phyloP scores from a whole-genome alignment of 345 rosid species.

The Lepidium aucheri region DNA sequence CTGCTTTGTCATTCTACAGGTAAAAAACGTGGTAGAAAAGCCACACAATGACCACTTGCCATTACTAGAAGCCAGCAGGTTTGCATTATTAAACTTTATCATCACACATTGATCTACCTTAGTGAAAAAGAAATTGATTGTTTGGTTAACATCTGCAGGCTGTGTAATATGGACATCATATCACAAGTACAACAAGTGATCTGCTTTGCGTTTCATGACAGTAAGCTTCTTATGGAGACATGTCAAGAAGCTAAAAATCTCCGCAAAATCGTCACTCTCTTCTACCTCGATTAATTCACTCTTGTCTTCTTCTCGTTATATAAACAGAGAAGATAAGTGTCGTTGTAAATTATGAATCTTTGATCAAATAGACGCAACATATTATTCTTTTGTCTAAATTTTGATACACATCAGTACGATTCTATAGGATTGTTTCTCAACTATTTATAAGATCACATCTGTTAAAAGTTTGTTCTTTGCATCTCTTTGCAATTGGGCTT shows the following conservation, averaged over 20 bases:
- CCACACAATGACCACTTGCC: conserved; percentile 78
- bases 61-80: conserved; percentile 83
- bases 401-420: not conserved
- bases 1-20: conserved; percentile 33
- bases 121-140: not conserved
- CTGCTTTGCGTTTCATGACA: conserved; percentile 97
- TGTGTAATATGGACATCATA: conserved; percentile 91
- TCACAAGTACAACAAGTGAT: conserved; percentile 95
- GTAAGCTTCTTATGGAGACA: conserved; percentile 87
- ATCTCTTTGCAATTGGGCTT: not conserved
- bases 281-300: conserved; percentile 68
- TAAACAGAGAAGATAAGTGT: not conserved
- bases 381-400: conserved; percentile 18
- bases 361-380: conserved; percentile 2
- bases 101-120: not conserved
- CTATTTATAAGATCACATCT: not conserved
- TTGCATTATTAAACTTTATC: not conserved
- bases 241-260: conserved; percentile 94
- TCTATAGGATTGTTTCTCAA: conserved; percentile 1
- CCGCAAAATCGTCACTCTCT: conserved; percentile 84
- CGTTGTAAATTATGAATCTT: conserved; percentile 14
- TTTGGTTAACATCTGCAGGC: conserved; percentile 35
- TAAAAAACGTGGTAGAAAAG: conserved; percentile 74
- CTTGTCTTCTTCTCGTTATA: not conserved
- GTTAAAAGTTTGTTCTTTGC: not conserved